Percentiles rank a stretch among this genome's conserved stretches.
phyloP scores from a whole-genome alignment of 2,329 filamentous ascomycete genomes.

The Colletotrichum aenigma region DNA sequence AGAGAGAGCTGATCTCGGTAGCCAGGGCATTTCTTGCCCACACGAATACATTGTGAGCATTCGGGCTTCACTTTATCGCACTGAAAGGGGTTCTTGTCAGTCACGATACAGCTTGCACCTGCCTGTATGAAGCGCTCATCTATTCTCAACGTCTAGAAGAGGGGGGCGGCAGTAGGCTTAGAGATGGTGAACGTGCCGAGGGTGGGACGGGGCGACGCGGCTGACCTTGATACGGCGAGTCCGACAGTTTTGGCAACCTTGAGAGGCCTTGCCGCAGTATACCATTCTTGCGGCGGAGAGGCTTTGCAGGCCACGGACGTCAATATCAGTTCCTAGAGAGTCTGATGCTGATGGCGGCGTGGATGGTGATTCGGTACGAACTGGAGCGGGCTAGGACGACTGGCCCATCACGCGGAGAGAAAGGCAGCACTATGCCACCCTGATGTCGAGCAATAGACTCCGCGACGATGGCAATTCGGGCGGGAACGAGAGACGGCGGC shows the following conservation, averaged over 20 bases:
- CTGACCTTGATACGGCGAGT: constrained; percentile 60
- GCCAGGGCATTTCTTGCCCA: constrained; percentile 64
- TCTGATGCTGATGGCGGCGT: not conserved
- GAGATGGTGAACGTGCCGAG: not conserved
- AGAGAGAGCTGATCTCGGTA: constrained; percentile 68
- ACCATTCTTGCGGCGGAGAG: constrained; percentile 44
- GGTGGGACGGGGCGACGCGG: not conserved
- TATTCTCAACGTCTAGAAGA: not conserved
- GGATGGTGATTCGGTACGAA: not conserved
- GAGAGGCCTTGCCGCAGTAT: constrained; percentile 61
- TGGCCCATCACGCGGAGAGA: constrained; percentile 6
- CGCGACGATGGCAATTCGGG: not conserved
- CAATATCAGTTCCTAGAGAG: not conserved
- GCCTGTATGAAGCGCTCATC: not conserved
- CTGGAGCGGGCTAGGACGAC: not conserved
- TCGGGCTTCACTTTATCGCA: constrained; percentile 66
- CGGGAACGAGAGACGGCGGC: not conserved
- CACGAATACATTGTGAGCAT: constrained; percentile 66
- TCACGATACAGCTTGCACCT: not conserved
- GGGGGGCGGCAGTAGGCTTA: not conserved
- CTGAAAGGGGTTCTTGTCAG: constrained; percentile 34
- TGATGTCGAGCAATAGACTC: not conserved
- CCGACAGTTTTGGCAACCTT: constrained; percentile 59
- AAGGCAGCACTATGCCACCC: constrained; percentile 8
- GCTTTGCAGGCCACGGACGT: not conserved